These are phyloP conservation scores for Scedosporium dehoogii DNA, from an alignment of 2,329 filamentous ascomycete genomes.

Conservation along the genomic window DNA sequence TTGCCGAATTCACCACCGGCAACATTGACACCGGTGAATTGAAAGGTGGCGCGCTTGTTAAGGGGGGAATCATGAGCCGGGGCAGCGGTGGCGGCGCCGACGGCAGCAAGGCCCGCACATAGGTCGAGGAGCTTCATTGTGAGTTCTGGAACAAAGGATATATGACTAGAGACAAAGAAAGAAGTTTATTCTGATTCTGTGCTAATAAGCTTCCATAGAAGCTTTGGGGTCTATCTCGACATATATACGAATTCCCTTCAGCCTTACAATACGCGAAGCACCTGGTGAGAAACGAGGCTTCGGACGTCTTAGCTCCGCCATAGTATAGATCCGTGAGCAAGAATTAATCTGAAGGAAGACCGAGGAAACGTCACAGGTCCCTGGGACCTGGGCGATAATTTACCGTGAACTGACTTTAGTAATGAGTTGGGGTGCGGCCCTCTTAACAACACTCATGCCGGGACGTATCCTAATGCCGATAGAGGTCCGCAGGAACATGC, in stretches of 20 bases:
- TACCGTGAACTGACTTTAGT: too few relatives aligned
- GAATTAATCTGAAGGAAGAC: slow-evolving; percentile 4
- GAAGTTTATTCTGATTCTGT: not conserved
- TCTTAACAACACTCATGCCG: too few relatives aligned
- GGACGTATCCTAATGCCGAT: not conserved
- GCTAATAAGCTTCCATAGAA: not conserved
- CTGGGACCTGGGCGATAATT: not conserved
- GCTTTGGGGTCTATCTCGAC: not conserved
- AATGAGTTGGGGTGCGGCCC: too few relatives aligned
- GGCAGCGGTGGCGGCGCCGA: not conserved
- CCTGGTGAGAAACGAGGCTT: not conserved
- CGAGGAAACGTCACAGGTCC: not conserved
- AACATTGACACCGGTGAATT: slow-evolving; percentile 28
- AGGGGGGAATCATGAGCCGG: not conserved
- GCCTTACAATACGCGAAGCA: not conserved
- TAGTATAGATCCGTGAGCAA: not conserved
- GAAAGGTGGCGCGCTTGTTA: not conserved
- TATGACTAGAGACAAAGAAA: not conserved
- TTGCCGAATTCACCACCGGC: slow-evolving; percentile 55
- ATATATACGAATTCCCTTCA: not conserved
- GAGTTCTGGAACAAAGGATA: not conserved
- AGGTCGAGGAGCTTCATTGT: not conserved
- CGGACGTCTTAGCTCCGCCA: slow-evolving; percentile 5
- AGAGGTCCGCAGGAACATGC: not conserved
- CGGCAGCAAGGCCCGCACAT: not conserved